A percentile compares a stretch with the other conserved stretches of the same genome.
Evolutionary conservation across 352 stramenopile species (phyloP).

Genomic region (Globisporangium camurandrum): DNA sequence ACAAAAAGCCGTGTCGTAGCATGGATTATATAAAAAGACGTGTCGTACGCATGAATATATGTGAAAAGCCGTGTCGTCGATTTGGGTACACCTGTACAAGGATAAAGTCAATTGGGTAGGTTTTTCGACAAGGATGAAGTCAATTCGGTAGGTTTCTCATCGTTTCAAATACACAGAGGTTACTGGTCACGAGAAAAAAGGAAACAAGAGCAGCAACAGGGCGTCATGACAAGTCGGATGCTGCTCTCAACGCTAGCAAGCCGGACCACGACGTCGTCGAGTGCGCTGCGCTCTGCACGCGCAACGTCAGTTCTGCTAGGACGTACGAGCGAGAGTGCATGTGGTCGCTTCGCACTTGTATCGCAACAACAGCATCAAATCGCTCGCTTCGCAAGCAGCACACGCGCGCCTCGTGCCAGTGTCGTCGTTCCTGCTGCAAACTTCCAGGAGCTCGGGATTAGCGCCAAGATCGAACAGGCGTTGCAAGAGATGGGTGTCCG

Average conservation of each 20-base stretch:
- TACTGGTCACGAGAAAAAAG: too few species aligned
- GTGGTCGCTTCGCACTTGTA: neutral
- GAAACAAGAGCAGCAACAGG: too few species aligned
- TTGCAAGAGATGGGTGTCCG: constrained; percentile 43
- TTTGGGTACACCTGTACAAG: too few species aligned
- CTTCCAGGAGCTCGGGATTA: constrained; percentile 39
- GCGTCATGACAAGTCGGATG: neutral
- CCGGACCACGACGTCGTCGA: neutral
- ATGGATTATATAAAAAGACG: too few species aligned
- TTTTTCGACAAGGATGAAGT: too few species aligned
- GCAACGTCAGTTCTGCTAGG: neutral
- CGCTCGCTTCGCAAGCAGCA: neutral
- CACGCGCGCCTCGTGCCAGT: too few species aligned
- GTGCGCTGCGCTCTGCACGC: neutral
- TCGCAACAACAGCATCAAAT: neutral
- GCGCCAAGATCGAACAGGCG: constrained; percentile 26
- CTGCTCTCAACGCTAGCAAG: neutral
- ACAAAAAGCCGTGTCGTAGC: too few species aligned
- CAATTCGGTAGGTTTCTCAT: too few species aligned
- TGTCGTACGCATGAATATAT: too few species aligned
- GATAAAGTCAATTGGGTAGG: too few species aligned
- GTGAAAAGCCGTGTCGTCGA: too few species aligned
- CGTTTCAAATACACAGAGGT: too few species aligned
- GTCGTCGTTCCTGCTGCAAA: constrained; percentile 6
- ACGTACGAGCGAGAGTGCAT: neutral